A percentile compares a stretch with the other conserved stretches of the same genome.
These are phyloP conservation scores for Trypanosoma boissoni DNA, from an alignment of 208 protist genomes.

Conservation along the genomic window DNA sequence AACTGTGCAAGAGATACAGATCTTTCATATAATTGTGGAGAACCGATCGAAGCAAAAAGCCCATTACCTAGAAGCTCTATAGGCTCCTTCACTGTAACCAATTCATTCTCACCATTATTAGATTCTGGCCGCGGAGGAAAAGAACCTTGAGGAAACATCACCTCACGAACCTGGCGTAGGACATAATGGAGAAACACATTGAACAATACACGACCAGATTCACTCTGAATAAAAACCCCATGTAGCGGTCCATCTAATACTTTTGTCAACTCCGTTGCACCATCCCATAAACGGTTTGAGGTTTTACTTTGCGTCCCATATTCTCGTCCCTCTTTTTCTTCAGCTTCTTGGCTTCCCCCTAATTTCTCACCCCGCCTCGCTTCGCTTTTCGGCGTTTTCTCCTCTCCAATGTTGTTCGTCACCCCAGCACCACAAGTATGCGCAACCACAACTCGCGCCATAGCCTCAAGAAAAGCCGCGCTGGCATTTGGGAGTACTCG, in stretches of 20 bases:
- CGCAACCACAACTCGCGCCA: slow-evolving; percentile 46
- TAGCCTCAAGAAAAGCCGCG: slow-evolving; percentile 54
- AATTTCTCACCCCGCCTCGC: background rate
- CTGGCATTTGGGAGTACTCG: slow-evolving; percentile 45
- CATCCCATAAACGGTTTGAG: too few relatives aligned
- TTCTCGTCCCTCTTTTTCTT: background rate
- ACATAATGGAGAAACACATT: slow-evolving; percentile 29
- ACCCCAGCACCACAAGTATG: slow-evolving; percentile 21
- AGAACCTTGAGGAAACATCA: too few relatives aligned
- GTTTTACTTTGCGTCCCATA: background rate
- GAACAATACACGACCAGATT: background rate
- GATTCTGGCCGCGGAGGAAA: too few relatives aligned
- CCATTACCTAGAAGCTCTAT: slow-evolving; percentile 14
- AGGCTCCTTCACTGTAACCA: slow-evolving; percentile 6
- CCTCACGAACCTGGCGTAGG: slow-evolving; percentile 7
- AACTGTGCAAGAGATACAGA: slow-evolving; percentile 23
- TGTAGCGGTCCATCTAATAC: slow-evolving; percentile 17
- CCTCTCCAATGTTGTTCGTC: too few relatives aligned
- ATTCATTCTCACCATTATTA: too few relatives aligned
- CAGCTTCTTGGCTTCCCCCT: background rate
- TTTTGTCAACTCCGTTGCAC: slow-evolving; percentile 1
- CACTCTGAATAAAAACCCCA: slow-evolving; percentile 9
- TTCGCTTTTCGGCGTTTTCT: too few relatives aligned
- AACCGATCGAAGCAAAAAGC: slow-evolving; percentile 14
- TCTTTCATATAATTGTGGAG: slow-evolving; percentile 16